Conservation (phyloP, 768 basidiomycete genomes). For the Cystofilobasidium capitatum region DNA sequence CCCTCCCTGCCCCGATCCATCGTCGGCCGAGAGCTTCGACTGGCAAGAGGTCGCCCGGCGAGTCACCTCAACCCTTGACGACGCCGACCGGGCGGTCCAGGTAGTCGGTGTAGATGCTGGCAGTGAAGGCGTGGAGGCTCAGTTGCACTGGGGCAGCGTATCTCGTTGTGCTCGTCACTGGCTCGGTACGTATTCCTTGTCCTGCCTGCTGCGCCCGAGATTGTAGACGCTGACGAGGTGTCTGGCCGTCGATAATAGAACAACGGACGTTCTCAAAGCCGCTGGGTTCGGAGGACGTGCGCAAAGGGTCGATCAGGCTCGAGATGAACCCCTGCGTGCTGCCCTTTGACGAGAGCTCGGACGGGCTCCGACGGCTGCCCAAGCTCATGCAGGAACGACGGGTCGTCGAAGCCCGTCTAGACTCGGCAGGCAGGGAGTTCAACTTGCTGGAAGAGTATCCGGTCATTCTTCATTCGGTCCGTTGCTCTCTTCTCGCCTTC, state of each 20-base stretch:
- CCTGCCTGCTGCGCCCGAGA: background rate
- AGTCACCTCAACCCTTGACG: background rate
- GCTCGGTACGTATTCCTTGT: background rate
- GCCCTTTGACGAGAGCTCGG: background rate
- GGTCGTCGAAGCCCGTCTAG: background rate
- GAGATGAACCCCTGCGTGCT: background rate
- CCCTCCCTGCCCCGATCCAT: background rate
- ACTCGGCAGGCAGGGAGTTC: background rate
- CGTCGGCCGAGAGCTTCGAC: background rate
- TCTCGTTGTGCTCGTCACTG: background rate
- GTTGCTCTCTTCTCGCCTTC: background rate
- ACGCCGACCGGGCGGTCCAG: background rate
- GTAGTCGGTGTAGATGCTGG: slow-evolving; percentile 11
- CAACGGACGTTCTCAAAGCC: background rate
- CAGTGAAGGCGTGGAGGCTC: slow-evolving; percentile 9
- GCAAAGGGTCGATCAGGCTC: background rate
- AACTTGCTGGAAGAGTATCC: background rate
- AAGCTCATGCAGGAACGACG: background rate
- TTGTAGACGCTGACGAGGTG: too few relatives aligned
- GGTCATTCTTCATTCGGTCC: background rate
- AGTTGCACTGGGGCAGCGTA: background rate
- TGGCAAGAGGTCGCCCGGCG: background rate
- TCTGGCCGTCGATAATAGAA: background rate
- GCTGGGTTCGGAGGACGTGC: background rate
- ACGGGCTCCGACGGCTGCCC: background rate